phyloP scores from a whole-genome alignment of 2,329 filamentous ascomycete species.

The Neobulgaria alba region DNA sequence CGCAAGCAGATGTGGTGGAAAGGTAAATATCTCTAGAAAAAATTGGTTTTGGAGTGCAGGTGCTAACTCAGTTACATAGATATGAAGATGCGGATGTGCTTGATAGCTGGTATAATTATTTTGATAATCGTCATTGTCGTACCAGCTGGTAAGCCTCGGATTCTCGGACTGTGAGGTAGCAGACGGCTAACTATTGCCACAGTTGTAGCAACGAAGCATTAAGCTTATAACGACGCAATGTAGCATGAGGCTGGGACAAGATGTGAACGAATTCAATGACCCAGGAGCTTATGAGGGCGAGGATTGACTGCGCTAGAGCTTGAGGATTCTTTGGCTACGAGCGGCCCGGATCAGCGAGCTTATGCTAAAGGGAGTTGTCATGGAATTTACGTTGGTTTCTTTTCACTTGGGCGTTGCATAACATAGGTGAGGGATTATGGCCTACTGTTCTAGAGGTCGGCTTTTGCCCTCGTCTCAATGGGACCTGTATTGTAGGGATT shows the following conservation, averaged over 20 bases:
- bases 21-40: slow-evolving; percentile 5
- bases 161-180: not conserved
- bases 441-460: slow-evolving; percentile 8
- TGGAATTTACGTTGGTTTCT: slow-evolving; percentile 28
- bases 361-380: slow-evolving; percentile 31
- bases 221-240: slow-evolving; percentile 16
- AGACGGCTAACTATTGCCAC: slow-evolving; percentile 20
- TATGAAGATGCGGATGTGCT: slow-evolving; percentile 99
- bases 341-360: slow-evolving; percentile 28
- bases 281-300: slow-evolving; percentile 7
- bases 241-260: slow-evolving; percentile 7
- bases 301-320: no score
- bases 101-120: slow-evolving; percentile 84
- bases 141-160: slow-evolving; percentile 66
- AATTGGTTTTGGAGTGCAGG: not conserved
- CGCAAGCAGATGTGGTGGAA: slow-evolving; percentile 99
- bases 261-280: slow-evolving; percentile 1
- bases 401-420: slow-evolving; percentile 23
- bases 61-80: slow-evolving; percentile 39
- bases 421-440: slow-evolving; percentile 12
- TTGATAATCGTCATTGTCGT: slow-evolving; percentile 91
- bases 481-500: slow-evolving; percentile 27
- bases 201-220: slow-evolving; percentile 38
- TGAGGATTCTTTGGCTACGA: slow-evolving; percentile 32
- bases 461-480: slow-evolving; percentile 12